These are phyloP conservation scores for Metschnikowia rubicola DNA, from an alignment of 805 yeast species.

Conservation along the genomic window DNA sequence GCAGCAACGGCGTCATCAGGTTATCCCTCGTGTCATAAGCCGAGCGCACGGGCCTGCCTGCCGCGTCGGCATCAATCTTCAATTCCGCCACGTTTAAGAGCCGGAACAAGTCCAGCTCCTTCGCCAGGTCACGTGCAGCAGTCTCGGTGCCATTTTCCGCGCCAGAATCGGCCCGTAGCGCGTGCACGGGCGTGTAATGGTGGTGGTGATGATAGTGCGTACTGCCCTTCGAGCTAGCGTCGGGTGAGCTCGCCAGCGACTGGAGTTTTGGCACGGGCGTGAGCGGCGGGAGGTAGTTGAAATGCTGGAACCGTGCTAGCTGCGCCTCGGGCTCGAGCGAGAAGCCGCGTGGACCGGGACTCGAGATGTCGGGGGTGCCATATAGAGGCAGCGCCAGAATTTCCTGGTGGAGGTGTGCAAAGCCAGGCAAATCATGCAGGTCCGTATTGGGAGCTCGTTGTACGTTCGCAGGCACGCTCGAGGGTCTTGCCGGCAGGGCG, in stretches of 20 bases:
- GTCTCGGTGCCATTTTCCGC: not conserved
- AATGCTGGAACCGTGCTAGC: conserved; percentile 47
- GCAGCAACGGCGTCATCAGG: conserved; percentile 36
- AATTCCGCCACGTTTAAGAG: conserved; percentile 35
- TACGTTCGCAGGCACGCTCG: too few relatives aligned
- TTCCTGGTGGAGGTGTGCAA: conserved; percentile 5
- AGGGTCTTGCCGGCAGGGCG: conserved; percentile 1
- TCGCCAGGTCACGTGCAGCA: conserved; percentile 7
- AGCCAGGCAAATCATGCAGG: conserved; percentile 6
- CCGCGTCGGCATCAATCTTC: not conserved
- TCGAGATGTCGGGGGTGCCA: not conserved
- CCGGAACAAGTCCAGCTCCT: conserved; percentile 42
- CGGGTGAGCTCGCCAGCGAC: conserved; percentile 51
- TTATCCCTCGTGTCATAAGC: conserved; percentile 4
- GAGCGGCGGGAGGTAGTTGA: conserved; percentile 68
- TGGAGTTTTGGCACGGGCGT: conserved; percentile 68
- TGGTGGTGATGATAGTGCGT: conserved; percentile 13
- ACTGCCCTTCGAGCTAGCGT: conserved; percentile 15
- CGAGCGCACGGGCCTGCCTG: not conserved
- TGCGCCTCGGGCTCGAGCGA: conserved; percentile 16
- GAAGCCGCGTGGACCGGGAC: not conserved
- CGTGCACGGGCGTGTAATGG: conserved; percentile 12
- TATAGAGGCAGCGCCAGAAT: conserved; percentile 1
- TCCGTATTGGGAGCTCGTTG: not conserved
- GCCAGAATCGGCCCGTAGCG: too few relatives aligned